A percentile compares a stretch with the other conserved stretches of the same genome.
These are phyloP conservation scores for Rhynchosporium graminicola DNA, from an alignment of 2,329 filamentous ascomycete species.

Conservation along the genomic window DNA sequence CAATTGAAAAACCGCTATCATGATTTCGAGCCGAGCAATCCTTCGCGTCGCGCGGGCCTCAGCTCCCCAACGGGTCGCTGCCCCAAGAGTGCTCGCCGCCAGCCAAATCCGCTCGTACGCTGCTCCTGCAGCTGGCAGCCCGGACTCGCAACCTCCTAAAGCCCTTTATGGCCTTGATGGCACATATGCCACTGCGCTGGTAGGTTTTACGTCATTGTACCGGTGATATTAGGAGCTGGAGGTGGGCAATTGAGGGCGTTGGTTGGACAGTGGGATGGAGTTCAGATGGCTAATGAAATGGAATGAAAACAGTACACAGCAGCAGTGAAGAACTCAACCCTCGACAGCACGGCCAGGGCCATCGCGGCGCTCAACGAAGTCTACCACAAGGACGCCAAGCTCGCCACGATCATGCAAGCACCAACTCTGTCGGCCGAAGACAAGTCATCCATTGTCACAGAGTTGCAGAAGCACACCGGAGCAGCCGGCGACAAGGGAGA, in stretches of 20 bases:
- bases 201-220: conserved; percentile 53
- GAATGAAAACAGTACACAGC: conserved; percentile 77
- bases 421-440: conserved; percentile 78
- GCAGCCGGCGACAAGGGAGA: conserved; percentile 63
- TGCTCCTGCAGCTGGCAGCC: conserved; percentile 50
- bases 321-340: conserved; percentile 79
- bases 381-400: conserved; percentile 82
- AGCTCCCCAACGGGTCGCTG: conserved; percentile 34
- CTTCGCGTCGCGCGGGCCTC: conserved; percentile 38
- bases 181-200: conserved; percentile 97
- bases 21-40: conserved; percentile 40
- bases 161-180: conserved; percentile 94
- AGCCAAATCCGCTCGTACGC: conserved; percentile 75
- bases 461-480: conserved; percentile 83
- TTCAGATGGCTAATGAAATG: conserved; percentile 20
- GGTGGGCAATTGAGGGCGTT: conserved; percentile 16
- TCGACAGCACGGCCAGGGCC: conserved; percentile 84
- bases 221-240: neutral
- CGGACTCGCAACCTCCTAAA: conserved; percentile 79
- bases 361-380: conserved; percentile 70
- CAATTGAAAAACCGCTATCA: conserved; percentile 38
- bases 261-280: conserved; percentile 1
- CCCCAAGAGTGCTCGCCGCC: conserved; percentile 52
- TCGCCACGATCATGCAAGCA: conserved; percentile 71
- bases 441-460: conserved; percentile 82